Base-by-base conservation (phyloP, 2,329 filamentous ascomycete species). In the Thelonectria olida region DNA sequence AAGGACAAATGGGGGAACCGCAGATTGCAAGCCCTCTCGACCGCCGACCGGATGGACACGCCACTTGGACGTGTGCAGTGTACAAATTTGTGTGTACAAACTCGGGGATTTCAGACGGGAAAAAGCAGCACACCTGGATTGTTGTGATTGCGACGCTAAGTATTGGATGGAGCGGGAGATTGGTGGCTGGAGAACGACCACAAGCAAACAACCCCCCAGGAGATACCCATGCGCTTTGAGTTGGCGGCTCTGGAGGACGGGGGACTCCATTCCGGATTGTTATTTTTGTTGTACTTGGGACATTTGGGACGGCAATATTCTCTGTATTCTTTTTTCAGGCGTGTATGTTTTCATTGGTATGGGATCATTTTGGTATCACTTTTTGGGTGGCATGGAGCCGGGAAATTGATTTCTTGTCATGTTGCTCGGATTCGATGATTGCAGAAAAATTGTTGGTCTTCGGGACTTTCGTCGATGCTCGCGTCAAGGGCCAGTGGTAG, bases 201-300 rank as follows among this genome's bases (percentile, higher is more conserved):
- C 67, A 48, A 67, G 63, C 60, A 69, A 70, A 67, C 68, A 71
- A 68, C 67, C 61, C 69, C 63, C 65, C 68, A 68, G 65, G 59
- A 72, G 68, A 72, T 72, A 72, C 68, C 70, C 70, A 71, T 71
- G 67, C 66, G 65, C 59, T 55, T 61, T 68, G 61, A 58, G 58
- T 64, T 68, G 62, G 67, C 60, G 47, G 65, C 69, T 72, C 55
- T 72, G 69, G 69, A 72, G 70, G 39, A 72, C 48, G 67, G 70
- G 63, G 67, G 63, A 63, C 69, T 71, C 68, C 67, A 72, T 67
- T 68, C 59, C 67, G 64, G 62, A 61, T 62, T 70, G 57, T 57
- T 62, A 53, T 68, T 62, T 61, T 64, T 64, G 63, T 57, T 56
- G 23, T 62, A 55, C 23, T 63, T 52, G 61, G 66, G 56, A 42